A percentile compares a stretch with the other conserved stretches of the same genome.
Evolutionary conservation across 2,329 filamentous ascomycete species (phyloP).

Genomic region (Sarocladium strictum): DNA sequence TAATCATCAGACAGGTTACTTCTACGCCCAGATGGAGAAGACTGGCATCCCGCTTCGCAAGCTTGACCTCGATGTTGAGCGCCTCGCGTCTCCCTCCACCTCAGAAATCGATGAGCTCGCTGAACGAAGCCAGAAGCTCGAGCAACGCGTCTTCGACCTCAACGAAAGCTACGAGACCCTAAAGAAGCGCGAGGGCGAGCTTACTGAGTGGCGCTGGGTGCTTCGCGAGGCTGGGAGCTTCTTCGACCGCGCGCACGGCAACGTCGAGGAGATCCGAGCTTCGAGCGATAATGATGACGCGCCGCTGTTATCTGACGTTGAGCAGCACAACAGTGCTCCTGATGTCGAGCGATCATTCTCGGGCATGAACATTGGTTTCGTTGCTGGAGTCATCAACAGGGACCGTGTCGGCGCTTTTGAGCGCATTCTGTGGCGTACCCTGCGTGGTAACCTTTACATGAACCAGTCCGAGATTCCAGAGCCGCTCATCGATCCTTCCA

Average conservation of each 20-base stretch:
- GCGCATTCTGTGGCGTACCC: constrained; percentile 92
- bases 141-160: constrained; percentile 82
- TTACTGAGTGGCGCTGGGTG: constrained; percentile 98
- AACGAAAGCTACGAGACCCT: constrained; percentile 98
- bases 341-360: constrained; percentile 84
- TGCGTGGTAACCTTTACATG: constrained; percentile 98
- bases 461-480: constrained; percentile 98
- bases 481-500: constrained; percentile 82
- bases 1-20: constrained; percentile 63
- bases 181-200: constrained; percentile 94
- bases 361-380: constrained; percentile 98
- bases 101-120: constrained; percentile 94
- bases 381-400: constrained; percentile 89
- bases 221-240: constrained; percentile 93
- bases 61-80: constrained; percentile 84
- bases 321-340: constrained; percentile 64
- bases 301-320: constrained; percentile 85
- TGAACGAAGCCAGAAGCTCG: constrained; percentile 85
- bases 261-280: constrained; percentile 91
- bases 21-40: constrained; percentile 94
- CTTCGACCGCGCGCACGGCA: constrained; percentile 92
- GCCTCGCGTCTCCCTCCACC: constrained; percentile 79
- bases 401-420: constrained; percentile 94
- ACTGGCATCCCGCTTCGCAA: constrained; percentile 78
- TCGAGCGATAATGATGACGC: constrained; percentile 90